Conservation (phyloP, 176 grass and related monocot species). For the maize (Zea mays) region Zm-B73-REFERENCE-NAM-5.0 NC_050105.1:138765001-138765500, state of each 20-base stretch:
- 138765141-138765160: slow-evolving; percentile 70
- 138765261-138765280: slow-evolving; percentile 86
- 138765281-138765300: slow-evolving; percentile 91
- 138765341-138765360: slow-evolving; percentile 76
- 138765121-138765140: slow-evolving; percentile 54
- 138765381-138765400: slow-evolving; percentile 78
- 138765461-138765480: slow-evolving; percentile 73
- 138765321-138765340: slow-evolving; percentile 68
- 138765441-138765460: slow-evolving; percentile 77
- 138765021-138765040: slow-evolving; percentile 71
- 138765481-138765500: slow-evolving; percentile 74
- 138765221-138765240: slow-evolving; percentile 62
- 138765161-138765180: slow-evolving; percentile 67
- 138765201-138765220: slow-evolving; percentile 57
- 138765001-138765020: slow-evolving; percentile 72
- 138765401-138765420: slow-evolving; percentile 68
- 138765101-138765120: slow-evolving; percentile 72
- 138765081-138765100: slow-evolving; percentile 70
- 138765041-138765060: slow-evolving; percentile 70
- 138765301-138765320: slow-evolving; percentile 73
- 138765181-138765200: slow-evolving; percentile 83
- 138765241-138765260: slow-evolving; percentile 64
- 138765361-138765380: slow-evolving; percentile 84
- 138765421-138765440: slow-evolving; percentile 98
- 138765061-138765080: slow-evolving; percentile 77